phyloP scores from a whole-genome alignment of 2,329 filamentous ascomycete genomes.

The Pestalotiopsis sp. region DNA sequence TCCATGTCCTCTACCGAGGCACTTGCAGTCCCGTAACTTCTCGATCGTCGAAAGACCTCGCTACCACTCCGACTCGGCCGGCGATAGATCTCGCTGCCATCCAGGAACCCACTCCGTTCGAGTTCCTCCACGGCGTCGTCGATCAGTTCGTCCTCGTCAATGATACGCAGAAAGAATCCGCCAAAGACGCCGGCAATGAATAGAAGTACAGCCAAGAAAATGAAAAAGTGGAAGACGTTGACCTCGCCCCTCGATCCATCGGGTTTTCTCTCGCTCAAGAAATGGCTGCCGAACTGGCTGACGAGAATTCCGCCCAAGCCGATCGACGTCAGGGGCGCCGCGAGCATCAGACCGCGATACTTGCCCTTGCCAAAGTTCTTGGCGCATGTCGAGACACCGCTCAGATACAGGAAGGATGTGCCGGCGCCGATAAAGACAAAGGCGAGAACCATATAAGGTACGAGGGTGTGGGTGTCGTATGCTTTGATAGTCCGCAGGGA shows the following conservation, averaged over 20 bases:
- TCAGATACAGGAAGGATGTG: conserved; percentile 87
- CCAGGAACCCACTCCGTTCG: conserved; percentile 83
- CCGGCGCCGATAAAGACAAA: conserved; percentile 83
- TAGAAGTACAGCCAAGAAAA: conserved; percentile 79
- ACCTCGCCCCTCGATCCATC: conserved; percentile 67
- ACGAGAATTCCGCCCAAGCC: conserved; percentile 95
- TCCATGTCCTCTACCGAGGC: conserved; percentile 43
- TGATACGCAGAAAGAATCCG: conserved; percentile 72
- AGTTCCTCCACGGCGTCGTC: conserved; percentile 88
- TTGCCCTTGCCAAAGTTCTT: conserved; percentile 96
- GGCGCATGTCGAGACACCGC: conserved; percentile 90
- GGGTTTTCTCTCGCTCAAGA: conserved; percentile 71
- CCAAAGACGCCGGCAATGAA: conserved; percentile 73
- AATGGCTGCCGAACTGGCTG: conserved; percentile 80
- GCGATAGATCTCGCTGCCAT: conserved; percentile 30
- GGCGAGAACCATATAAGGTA: conserved; percentile 80
- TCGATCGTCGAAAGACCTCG: conserved; percentile 66
- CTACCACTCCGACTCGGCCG: conserved; percentile 50
- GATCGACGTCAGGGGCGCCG: conserved; percentile 88
- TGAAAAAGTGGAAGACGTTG: conserved; percentile 83
- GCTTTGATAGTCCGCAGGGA: conserved; percentile 36
- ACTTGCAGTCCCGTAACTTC: conserved; percentile 66
- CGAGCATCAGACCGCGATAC: conserved; percentile 85
- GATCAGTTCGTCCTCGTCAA: conserved; percentile 85
- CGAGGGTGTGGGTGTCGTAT: conserved; percentile 63